Base-by-base conservation (phyloP, 192 early-diverging fungal species). In the Gaertneriomyces semiglobifer region DNA sequence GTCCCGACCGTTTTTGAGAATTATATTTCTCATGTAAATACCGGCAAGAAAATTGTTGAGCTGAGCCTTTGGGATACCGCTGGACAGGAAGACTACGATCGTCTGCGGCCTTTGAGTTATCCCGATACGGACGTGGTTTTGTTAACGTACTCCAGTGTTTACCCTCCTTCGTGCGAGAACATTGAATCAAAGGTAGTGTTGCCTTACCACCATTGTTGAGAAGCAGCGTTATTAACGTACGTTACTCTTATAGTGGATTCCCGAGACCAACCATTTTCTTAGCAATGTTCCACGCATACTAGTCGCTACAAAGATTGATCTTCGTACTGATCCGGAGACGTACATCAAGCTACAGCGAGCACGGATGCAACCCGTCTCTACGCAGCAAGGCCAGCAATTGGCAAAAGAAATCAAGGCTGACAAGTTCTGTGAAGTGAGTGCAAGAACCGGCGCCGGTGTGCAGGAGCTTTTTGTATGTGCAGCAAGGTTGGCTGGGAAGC, bases 81-180 rank as follows among this genome's bases (percentile, higher is more conserved):
- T 47, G 96, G 88, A 20, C 95, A 97, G 63, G 94, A 98, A 75
- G 96, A 97, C 69, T 96, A 95, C 69, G 94, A 98, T 79, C 88
- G 94, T 55, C 77, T 98, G 68, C 89, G 95, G 51, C 89, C 91
- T 20, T 79, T 97, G 68, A 93, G 88, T 50, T 98, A 97, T 69
- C 90, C 93, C 6, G 92, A 92, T 69, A 89, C 91, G 40, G 85
- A 96, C 74, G 89, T 95, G 39, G 71, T 76, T 12, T 53, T 82
- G 41, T 85, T 98, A 60, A 38, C 20, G 12, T 98, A 92, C 71
- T 79, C 91, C 44, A 83, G 96, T 48, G 86, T 89, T 68, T 87
- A 89, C 20, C 86, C 86, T 25, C 85, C 88, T 68, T 89, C 89
- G 46, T 87, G 92, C 60, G 90, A 93, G 38, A 96, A 92, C 72